Conservation (phyloP, 1,284 basidiomycete species). For the Violaceomyces palustris region DNA sequence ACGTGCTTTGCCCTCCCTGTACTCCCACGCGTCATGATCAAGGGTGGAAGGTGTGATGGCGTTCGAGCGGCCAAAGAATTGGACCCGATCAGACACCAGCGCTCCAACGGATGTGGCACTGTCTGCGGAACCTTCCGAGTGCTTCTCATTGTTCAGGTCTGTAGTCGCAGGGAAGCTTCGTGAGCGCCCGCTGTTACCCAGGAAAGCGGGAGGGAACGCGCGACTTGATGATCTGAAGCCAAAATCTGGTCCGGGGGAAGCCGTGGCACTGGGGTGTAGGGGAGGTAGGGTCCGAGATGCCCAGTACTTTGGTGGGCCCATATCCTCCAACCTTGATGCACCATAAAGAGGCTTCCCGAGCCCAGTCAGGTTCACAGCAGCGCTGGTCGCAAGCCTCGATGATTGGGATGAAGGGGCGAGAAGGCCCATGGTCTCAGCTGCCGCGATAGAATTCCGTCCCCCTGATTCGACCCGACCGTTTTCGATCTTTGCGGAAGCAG, state of each 20-base stretch:
- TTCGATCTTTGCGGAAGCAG: slow-evolving; percentile 27
- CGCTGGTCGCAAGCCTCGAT: slow-evolving; percentile 22
- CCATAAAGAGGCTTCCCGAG: slow-evolving; percentile 21
- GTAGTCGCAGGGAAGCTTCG: slow-evolving; percentile 23
- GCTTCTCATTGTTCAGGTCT: too few relatives aligned
- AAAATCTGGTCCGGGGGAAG: too few relatives aligned
- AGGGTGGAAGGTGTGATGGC: slow-evolving; percentile 22
- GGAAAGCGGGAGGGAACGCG: slow-evolving; percentile 11
- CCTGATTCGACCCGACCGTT: slow-evolving; percentile 17
- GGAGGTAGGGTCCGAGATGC: slow-evolving; percentile 18
- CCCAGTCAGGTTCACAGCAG: slow-evolving; percentile 23
- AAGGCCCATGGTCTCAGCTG: slow-evolving; percentile 37
- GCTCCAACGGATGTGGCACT: slow-evolving; percentile 10
- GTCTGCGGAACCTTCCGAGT: slow-evolving; percentile 9
- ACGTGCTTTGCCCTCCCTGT: slow-evolving; percentile 36
- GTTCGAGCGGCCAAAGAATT: slow-evolving; percentile 5
- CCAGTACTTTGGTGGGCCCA: slow-evolving; percentile 10
- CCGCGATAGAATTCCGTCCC: slow-evolving; percentile 19
- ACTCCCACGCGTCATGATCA: slow-evolving; percentile 36
- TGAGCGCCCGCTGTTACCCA: slow-evolving; percentile 18
- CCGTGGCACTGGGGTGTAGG: background rate
- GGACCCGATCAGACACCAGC: background rate
- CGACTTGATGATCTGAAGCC: too few relatives aligned
- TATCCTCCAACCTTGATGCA: too few relatives aligned
- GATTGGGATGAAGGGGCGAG: slow-evolving; percentile 18